Base-by-base conservation (phyloP, 2,329 filamentous ascomycete genomes). In the Fusarium sp. region DNA sequence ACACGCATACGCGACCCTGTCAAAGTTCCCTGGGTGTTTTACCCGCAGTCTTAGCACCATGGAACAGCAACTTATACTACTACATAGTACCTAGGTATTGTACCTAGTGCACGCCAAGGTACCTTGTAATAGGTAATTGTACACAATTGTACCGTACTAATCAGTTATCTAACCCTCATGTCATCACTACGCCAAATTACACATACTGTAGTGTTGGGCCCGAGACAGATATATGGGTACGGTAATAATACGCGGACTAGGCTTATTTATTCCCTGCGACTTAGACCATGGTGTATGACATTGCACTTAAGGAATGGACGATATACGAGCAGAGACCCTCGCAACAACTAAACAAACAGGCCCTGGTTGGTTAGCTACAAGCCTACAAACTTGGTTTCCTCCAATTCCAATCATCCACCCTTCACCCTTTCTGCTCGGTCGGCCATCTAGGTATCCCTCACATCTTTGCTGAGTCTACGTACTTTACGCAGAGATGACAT, bases 191-290 rank as follows among this genome's bases (percentile, higher is more conserved):
- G 16, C 62, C 46, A 63, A 70, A 68, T 64, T 51, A 59, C 53
- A 59, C 43, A 62, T 51, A 67, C 49, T 55, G 43, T 63, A 67
- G 49, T 55, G 43, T 63, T 40, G 58, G 58, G 54, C 67, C 57
- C 63, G 21, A 68, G 63, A 45, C 67, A 53, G 61, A 55, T 69
- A 59, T 70, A 68, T 63, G 63, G 63, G 18, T 63, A 66, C 51
- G 34, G 64, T 27, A 56, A 67, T 67, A 58, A 67, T 54, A 27
- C 27, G 28, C 42, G 37, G 49, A n/a, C 45, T 27, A 59, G 50
- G 53, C 30, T 43, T 43, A 34, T 23, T 66, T 66, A 66, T 59
- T 65, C 28, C 54, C 21, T 37, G 21, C 54, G 43, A n/a, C 20
- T 40, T 32, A 25, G 27, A 23, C 46, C 20, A 30, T 20, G 21